phyloP scores from a whole-genome alignment of 1,139 yeast genomes.

The Hemisphaericaspora xylofermentans region DNA sequence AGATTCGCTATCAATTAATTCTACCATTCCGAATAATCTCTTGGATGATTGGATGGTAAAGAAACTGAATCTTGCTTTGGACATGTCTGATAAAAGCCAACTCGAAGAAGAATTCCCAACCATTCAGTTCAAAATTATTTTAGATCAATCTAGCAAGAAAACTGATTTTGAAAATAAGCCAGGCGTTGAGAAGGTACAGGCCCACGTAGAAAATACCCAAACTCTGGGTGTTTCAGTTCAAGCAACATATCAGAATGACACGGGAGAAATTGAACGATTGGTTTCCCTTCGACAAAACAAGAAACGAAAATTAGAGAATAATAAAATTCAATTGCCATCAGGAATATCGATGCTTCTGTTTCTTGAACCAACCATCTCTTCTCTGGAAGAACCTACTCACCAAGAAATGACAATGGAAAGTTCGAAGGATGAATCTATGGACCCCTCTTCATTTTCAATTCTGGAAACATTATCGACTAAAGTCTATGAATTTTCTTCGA shows the following conservation, averaged over 20 bases:
- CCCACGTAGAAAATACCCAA: too few relatives aligned
- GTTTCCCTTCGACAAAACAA: constrained; percentile 3
- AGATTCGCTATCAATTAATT: constrained; percentile 3
- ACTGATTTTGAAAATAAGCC: background rate
- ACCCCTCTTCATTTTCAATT: background rate
- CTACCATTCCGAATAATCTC: too few relatives aligned
- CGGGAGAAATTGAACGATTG: constrained; percentile 9
- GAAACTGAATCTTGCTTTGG: background rate
- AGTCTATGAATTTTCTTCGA: constrained; percentile 2
- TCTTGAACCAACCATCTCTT: constrained; percentile 3
- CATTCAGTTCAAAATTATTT: too few relatives aligned
- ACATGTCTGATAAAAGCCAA: background rate
- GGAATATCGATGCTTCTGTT: constrained; percentile 11
- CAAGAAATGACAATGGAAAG: background rate
- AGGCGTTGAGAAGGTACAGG: background rate
- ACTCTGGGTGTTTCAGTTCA: constrained; percentile 7
- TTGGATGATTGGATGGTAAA: background rate
- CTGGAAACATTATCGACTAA: constrained; percentile 1
- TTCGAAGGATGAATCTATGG: background rate
- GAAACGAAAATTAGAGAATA: constrained; percentile 4
- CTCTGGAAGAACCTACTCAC: background rate
- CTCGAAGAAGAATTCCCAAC: background rate
- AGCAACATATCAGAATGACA: constrained; percentile 12
- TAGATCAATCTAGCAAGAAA: too few relatives aligned
- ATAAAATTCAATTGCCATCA: constrained; percentile 7